phyloP scores from a whole-genome alignment of 202 grass and related monocot species.

The Bolboschoenoplectus hybrid region DNA sequence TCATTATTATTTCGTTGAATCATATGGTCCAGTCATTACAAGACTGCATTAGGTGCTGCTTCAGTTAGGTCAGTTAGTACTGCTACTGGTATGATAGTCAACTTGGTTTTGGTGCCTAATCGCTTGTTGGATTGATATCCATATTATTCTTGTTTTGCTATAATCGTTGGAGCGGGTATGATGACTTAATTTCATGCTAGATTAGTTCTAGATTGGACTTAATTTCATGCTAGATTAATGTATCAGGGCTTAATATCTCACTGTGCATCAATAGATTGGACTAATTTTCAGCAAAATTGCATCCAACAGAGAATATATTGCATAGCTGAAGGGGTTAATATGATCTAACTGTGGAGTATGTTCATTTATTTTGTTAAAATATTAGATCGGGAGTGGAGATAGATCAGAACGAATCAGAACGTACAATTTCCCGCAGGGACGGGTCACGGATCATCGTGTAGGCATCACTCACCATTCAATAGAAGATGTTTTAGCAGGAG shows the following conservation, averaged over 20 bases:
- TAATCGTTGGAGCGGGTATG: not conserved
- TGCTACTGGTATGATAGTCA: not conserved
- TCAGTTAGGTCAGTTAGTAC: not conserved
- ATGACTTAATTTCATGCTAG: conserved; percentile 10
- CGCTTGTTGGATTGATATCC: not conserved
- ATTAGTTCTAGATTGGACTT: conserved; percentile 11
- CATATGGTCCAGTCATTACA: not conserved
- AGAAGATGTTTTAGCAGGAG: conserved; percentile 76
- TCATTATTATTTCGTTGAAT: not conserved
- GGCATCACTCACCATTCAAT: conserved; percentile 84
- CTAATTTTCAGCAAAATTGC: not conserved
- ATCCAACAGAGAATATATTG: not conserved
- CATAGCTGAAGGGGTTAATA: not conserved
- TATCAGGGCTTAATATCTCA: not conserved
- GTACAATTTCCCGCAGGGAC: conserved; percentile 92
- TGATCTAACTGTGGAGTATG: conserved; percentile 7
- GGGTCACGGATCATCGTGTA: conserved; percentile 81
- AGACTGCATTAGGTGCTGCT: not conserved
- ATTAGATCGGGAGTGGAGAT: conserved; percentile 90
- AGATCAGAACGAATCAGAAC: conserved; percentile 90
- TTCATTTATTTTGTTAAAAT: conserved; percentile 20
- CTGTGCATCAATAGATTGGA: too few species aligned
- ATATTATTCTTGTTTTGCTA: conserved; percentile 27
- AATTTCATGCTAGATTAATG: not conserved
- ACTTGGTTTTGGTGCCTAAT: not conserved